Evolutionary conservation across 1,284 basidiomycete species (phyloP), one percentile per base, ranked within the genome.

Genomic region (Fomitiporia mediterranea): DNA sequence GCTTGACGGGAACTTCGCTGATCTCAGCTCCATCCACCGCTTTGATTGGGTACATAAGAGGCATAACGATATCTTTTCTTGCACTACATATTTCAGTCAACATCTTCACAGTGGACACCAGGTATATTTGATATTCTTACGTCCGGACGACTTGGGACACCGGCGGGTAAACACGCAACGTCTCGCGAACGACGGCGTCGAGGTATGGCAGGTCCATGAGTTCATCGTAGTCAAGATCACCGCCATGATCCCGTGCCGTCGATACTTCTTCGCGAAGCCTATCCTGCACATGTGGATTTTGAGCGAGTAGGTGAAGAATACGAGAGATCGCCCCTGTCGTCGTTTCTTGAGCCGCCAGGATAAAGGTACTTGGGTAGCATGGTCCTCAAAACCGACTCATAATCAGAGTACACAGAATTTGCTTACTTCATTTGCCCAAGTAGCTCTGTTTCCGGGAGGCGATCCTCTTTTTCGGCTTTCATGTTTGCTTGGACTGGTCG

Each of bases 151-250:
- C 63, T 61, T 37, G 13, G 61, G 53, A 30, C 63, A 58, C 34
- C 61, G 69, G 69, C 19, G 68, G 70, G 51, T 68, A 42, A 42
- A 73, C 55, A 50, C 74, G 67, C 39, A 75, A 46, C 4, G 71
- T 74, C 60, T 75, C 74, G 46, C 70, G 65, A 51, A 70, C 62
- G 23, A 76, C 59, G 3, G 69, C 73, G 52, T 76, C 72, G 34
- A 75, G 66, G 57, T 68, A 73, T 4, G 70, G 70, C 32, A 75
- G 65, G 9, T 50, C 46, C 55, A 65, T 62, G 43, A 75, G 63
- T 11, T 63, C 40, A 52, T 74, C 70, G 39, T 75, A 73, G 8
- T 67, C 59, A 30, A 75, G 60, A 27, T 70, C 63, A 2, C 47
- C 57, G 35, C 63, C 42, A 2, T 54, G 49, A 4, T 35, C 23